A percentile compares a stretch with the other conserved stretches of the same genome.
phyloP scores from a whole-genome alignment of 805 yeast genomes.

The Candida railenensis region DNA sequence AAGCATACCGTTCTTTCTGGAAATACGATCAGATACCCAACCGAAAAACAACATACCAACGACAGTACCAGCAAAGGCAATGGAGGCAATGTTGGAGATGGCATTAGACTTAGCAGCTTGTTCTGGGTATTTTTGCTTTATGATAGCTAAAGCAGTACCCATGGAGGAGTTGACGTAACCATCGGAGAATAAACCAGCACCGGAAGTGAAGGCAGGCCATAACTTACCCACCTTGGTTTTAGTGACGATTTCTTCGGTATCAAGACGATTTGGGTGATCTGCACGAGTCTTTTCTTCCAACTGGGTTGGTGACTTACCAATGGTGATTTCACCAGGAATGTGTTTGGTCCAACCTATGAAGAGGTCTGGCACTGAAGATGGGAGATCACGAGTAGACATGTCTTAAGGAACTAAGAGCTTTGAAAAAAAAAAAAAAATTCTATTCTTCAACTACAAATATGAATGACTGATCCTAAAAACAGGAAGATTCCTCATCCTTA shows the following conservation, averaged over 20 bases:
- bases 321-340: constrained; percentile 36
- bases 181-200: constrained; percentile 85
- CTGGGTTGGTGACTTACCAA: constrained; percentile 16
- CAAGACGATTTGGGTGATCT: constrained; percentile 14
- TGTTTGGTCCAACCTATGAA: constrained; percentile 34
- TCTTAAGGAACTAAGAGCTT: not conserved
- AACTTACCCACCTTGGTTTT: constrained; percentile 11
- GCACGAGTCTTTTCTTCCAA: constrained; percentile 12
- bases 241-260: constrained; percentile 4
- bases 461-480: too few relatives aligned
- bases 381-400: constrained; percentile 41
- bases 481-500: not conserved
- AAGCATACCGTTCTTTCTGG: constrained; percentile 77
- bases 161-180: constrained; percentile 83
- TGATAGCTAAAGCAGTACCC: constrained; percentile 69
- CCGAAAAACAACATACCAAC: constrained; percentile 78
- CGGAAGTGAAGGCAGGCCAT: constrained; percentile 72
- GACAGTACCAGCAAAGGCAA: constrained; percentile 84
- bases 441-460: too few relatives aligned
- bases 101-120: constrained; percentile 61
- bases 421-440: too few relatives aligned
- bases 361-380: constrained; percentile 31
- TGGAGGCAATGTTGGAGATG: constrained; percentile 69
- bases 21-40: constrained; percentile 65
- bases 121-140: constrained; percentile 58